Evolutionary conservation across 306 rosid species (phyloP).

Genomic region (Pyrus communis): DNA sequence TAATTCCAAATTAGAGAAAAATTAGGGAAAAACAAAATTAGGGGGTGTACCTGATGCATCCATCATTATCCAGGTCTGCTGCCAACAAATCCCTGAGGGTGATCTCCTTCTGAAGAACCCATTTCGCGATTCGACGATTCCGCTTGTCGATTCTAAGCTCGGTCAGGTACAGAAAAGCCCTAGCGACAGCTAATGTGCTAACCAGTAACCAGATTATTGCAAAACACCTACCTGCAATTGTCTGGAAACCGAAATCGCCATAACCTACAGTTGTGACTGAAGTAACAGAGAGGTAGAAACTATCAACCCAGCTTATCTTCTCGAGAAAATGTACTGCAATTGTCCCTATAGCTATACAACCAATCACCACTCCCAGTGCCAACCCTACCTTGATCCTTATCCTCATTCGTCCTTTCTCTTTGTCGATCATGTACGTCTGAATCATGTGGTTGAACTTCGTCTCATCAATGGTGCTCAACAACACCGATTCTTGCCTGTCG

Average conservation of each 20-base stretch:
- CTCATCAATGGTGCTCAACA: constrained; percentile 45
- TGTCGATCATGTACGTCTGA: constrained; percentile 43
- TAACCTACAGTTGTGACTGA: constrained; percentile 75
- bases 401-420: constrained; percentile 67
- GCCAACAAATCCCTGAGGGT: constrained; percentile 51
- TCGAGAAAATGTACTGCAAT: constrained; percentile 39
- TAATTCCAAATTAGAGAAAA: background rate
- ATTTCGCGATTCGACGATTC: constrained; percentile 40
- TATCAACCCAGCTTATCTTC: constrained; percentile 39
- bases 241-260: constrained; percentile 52
- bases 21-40: background rate
- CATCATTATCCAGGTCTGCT: constrained; percentile 71
- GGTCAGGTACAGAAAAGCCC: constrained; percentile 59
- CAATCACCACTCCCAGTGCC: constrained; percentile 42
- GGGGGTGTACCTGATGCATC: constrained; percentile 60
- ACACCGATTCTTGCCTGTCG: constrained; percentile 49
- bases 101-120: constrained; percentile 68
- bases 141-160: constrained; percentile 62
- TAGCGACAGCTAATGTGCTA: constrained; percentile 60
- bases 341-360: constrained; percentile 56
- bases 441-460: constrained; percentile 34
- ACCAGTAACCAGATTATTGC: constrained; percentile 60
- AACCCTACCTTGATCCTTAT: constrained; percentile 52
- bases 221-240: constrained; percentile 51
- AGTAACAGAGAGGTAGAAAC: constrained; percentile 57